Evolutionary conservation across 2,329 filamentous ascomycete species (phyloP), one percentile per base, ranked within the genome.

Genomic region (Aspergillus neoniger): DNA sequence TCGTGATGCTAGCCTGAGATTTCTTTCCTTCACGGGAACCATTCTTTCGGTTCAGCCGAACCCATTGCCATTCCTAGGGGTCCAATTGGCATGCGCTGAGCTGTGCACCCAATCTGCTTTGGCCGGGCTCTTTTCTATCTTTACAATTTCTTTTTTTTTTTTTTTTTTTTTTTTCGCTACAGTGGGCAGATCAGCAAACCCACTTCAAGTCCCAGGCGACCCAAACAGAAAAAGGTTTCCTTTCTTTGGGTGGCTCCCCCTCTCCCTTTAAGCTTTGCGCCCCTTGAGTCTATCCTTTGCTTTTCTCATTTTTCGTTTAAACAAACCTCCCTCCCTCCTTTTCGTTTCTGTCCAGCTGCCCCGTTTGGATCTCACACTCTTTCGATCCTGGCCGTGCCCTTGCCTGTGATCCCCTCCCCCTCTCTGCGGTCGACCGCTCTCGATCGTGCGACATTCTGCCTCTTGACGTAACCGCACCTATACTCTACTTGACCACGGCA

Each of bases 31-130:
- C 32, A 32, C 30, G 43, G 52, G 52, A 39, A 25, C 39, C 52
- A 55, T 55, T 55, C 52, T 55, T 36, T 36, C 32, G 32, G 12
- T 36, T 14, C 32, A 36, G 44, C 47, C 23, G 41, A 28, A 38
- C 25, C 52, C 14, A 51, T 39, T 36, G 43, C 36, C 58, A 61
- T 61, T 58, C 61, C 36, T 51, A 54, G 53, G 30, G 23, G 8
- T 10, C 58, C 61, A 63, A 63, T 63, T 57, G 59, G 61, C 50
- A 63, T 63, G 55, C 44, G 39, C 21, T 55, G 30, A 51, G 15
- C 28, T 44, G 36, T 43, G 48, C 43, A 51, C 12, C 44, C 55
- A 30, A 52, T 36, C 55, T 58, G n/a, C n/a, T 38, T 15, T 36
- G 32, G 30, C 30, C 32, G 4, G 12, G 12, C 32, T 36, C 32